Conservation (phyloP, 805 yeast species). For the Danielia oregonensis region DNA sequence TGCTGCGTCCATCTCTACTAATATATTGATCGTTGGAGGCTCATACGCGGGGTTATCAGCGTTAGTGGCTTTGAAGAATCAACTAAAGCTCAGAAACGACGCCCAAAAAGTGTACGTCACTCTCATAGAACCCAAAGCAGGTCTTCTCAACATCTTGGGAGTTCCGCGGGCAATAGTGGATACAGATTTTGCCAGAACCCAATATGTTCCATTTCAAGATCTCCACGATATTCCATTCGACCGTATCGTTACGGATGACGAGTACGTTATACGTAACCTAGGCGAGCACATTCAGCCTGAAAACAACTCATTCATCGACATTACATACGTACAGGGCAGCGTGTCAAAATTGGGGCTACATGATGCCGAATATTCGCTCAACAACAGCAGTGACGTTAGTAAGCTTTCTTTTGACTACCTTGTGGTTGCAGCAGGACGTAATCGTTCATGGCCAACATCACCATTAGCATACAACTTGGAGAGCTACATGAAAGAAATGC, state of each 20-base stretch:
- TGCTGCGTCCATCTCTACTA: slow-evolving; percentile 21
- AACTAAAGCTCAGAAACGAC: slow-evolving; percentile 16
- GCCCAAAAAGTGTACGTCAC: slow-evolving; percentile 26
- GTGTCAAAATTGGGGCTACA: slow-evolving; percentile 23
- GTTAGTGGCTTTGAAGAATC: slow-evolving; percentile 25
- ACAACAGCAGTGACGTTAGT: slow-evolving; percentile 14
- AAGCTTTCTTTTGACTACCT: slow-evolving; percentile 42
- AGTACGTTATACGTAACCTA: slow-evolving; percentile 14
- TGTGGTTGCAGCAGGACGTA: slow-evolving; percentile 47
- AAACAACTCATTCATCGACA: slow-evolving; percentile 10
- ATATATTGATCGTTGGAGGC: slow-evolving; percentile 40
- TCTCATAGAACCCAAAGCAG: slow-evolving; percentile 37
- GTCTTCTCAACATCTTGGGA: slow-evolving; percentile 37
- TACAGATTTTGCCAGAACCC: slow-evolving; percentile 34
- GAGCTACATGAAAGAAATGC: slow-evolving; percentile 42
- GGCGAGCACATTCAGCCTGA: slow-evolving; percentile 8
- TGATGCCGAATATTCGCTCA: slow-evolving; percentile 25
- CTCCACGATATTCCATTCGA: slow-evolving; percentile 28
- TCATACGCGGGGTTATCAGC: slow-evolving; percentile 40
- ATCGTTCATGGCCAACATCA: slow-evolving; percentile 52
- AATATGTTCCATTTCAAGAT: slow-evolving; percentile 30
- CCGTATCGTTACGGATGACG: slow-evolving; percentile 23
- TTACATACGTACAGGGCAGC: slow-evolving; percentile 32
- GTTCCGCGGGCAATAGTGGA: slow-evolving; percentile 39
- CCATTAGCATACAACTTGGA: slow-evolving; percentile 41